Base-by-base conservation (phyloP, 2,329 filamentous ascomycete genomes). In the Aspergillus carbonarius region DNA sequence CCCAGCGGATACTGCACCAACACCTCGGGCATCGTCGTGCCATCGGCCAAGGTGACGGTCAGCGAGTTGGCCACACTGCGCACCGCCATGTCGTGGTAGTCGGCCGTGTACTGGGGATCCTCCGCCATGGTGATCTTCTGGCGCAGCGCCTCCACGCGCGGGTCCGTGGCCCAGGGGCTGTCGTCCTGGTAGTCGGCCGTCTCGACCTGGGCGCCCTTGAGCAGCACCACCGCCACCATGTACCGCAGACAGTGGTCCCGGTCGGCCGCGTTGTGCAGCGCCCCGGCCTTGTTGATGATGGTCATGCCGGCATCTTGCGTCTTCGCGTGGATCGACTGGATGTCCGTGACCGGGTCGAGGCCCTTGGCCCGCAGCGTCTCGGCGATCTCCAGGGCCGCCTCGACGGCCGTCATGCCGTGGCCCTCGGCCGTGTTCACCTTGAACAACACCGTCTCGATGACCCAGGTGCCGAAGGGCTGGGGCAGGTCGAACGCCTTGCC, bases 211-310 rank as follows among this genome's bases (percentile, higher is more conserved):
- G 42, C 32, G 1, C 68, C 70, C 54, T 76, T 76, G 23, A 74
- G 50, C 6, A 76, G 62, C 1, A 63, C 61, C 13, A 75, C 47
- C 3, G 73, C 69, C 10, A 76, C 61, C 32, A 72, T 66, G 54
- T 70, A 76, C 49, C 72, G 68, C 44, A 76, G 61, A 48, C 69
- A 74, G 39, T 76, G 73, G 60, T 74, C 73, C 7, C 73, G 66
- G 57, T 76, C 73, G 6, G 73, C 71, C 15, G 66, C 54, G 55
- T 71, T 72, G 3, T 54, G 52, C 20, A 75, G 53, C 12, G 40
- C 42, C 0, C 67, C 70, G 1, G 17, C 51, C 37, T 76, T 76
- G 48, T 73, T 72, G 39, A 76, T 72, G 23, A 76, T 75, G 1
- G 47, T 50, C 47, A 50, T 50, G 3, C 30, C 47, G 3, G 47